Base-by-base conservation (phyloP, 2,329 filamentous ascomycete species). In the Escovopsis sp. region DNA sequence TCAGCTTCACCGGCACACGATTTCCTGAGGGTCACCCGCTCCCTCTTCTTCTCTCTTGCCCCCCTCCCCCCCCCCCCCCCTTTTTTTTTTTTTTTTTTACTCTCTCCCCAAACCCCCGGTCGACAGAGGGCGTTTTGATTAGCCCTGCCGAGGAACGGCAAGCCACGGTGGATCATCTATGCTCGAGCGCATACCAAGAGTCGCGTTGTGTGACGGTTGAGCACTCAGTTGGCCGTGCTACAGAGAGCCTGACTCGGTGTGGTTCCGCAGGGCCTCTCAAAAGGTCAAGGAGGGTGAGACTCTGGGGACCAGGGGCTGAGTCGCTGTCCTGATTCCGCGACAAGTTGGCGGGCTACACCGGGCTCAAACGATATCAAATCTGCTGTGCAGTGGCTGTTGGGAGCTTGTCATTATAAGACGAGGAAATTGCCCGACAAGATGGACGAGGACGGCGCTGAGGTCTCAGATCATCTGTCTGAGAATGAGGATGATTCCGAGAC, bases 401-500 rank as follows among this genome's bases (percentile, higher is more conserved):
- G 37, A 38, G 33, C 40, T 48, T 45, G 45, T 40, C 33, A 33
- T 37, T 71, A 72, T 73, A 72, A 69, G 66, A 64, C 59, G 49
- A 63, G 61, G 64, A 68, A 58, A 55, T 75, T 75, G 72, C 66
- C 70, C 55, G 67, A 71, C 59, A 66, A 73, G 49, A 62, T 69
- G 55, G 70, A 72, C 45, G 62, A 68, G 53, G 67, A 66, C 58
- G 66, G 66, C 55, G 63, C 65, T 58, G 72, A 75, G 52, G 66
- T 72, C 59, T 75, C 72, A 59, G 72, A 73, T 65, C 64, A 62
- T 51, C 65, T 72, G 67, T 76, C 73, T 58, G 73, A 76, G 54
- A 73, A 71, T 59, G 71, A 73, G 49, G 67, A 74, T 63, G 72
- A 75, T 57, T 65, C 67, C 51, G 69, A 71, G 43, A 58, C 60